These are phyloP conservation scores for Sanghuangporus weigelae DNA, from an alignment of 1,284 basidiomycete species.

Conservation along the genomic window DNA sequence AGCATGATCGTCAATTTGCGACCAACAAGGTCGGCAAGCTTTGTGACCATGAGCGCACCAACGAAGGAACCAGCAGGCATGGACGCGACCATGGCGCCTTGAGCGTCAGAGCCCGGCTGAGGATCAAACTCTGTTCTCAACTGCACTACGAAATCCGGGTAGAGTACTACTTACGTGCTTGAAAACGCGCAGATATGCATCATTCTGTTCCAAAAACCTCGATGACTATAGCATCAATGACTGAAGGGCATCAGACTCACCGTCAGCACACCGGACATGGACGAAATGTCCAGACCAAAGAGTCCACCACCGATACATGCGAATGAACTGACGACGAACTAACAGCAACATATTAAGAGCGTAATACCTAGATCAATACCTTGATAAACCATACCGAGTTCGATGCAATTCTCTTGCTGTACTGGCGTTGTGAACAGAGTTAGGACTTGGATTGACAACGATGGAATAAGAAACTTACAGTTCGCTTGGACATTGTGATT, in stretches of 20 bases:
- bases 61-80: conserved; percentile 68
- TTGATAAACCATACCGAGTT: conserved; percentile 26
- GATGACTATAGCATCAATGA: not conserved
- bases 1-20: conserved; percentile 61
- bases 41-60: conserved; percentile 55
- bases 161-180: conserved; percentile 29
- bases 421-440: conserved; percentile 23
- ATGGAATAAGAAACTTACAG: too few relatives aligned
- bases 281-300: conserved; percentile 75
- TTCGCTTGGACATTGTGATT: too few relatives aligned
- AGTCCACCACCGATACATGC: conserved; percentile 77
- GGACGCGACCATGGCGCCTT: conserved; percentile 72
- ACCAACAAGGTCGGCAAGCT: conserved; percentile 60
- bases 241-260: conserved; percentile 32
- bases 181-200: conserved; percentile 49
- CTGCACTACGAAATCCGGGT: not conserved
- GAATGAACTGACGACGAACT: conserved; percentile 68
- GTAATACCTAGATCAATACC: not conserved
- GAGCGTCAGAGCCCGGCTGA: conserved; percentile 47
- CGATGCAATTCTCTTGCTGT: conserved; percentile 33
- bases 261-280: conserved; percentile 74
- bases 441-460: not conserved
- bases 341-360: not conserved
- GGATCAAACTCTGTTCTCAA: not conserved
- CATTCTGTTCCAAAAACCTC: conserved; percentile 38